phyloP scores from a whole-genome alignment of 164 flowering plant species.

The Warburgia ugandensis region DNA sequence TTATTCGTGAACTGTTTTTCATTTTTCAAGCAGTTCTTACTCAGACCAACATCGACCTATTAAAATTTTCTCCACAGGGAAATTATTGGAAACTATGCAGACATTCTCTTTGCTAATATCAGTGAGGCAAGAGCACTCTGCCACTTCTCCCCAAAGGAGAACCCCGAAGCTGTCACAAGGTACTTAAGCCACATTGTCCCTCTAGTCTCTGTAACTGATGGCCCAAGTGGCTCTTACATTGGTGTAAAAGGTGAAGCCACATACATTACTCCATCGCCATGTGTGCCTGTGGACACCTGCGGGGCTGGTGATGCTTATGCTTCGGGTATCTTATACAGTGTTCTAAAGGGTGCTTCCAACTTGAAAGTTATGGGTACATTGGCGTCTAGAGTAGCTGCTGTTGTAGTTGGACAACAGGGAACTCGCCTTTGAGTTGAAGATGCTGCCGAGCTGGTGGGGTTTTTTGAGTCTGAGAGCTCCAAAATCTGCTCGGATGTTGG shows the following conservation, averaged over 20 bases:
- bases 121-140: constrained; percentile 88
- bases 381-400: constrained; percentile 79
- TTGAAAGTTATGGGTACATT: constrained; percentile 68
- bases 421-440: constrained; percentile 79
- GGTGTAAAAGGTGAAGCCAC: constrained; percentile 89
- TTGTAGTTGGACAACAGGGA: constrained; percentile 91
- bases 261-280: constrained; percentile 76
- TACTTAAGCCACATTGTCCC: constrained; percentile 88
- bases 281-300: constrained; percentile 81
- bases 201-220: constrained; percentile 86
- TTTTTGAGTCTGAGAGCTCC: constrained; percentile 36
- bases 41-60: not conserved
- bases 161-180: constrained; percentile 58
- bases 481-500: constrained; percentile 34
- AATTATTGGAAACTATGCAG: constrained; percentile 74
- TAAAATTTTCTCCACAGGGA: constrained; percentile 46
- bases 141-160: constrained; percentile 62
- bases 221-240: constrained; percentile 74
- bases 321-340: constrained; percentile 74
- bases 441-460: constrained; percentile 57
- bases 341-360: constrained; percentile 65
- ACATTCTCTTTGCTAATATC: constrained; percentile 80
- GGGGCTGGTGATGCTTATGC: constrained; percentile 99
- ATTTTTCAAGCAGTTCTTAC: not conserved
- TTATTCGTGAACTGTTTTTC: not conserved